phyloP scores from a whole-genome alignment of 2,329 filamentous ascomycete species.

The Arthrinium phaeospermum region DNA sequence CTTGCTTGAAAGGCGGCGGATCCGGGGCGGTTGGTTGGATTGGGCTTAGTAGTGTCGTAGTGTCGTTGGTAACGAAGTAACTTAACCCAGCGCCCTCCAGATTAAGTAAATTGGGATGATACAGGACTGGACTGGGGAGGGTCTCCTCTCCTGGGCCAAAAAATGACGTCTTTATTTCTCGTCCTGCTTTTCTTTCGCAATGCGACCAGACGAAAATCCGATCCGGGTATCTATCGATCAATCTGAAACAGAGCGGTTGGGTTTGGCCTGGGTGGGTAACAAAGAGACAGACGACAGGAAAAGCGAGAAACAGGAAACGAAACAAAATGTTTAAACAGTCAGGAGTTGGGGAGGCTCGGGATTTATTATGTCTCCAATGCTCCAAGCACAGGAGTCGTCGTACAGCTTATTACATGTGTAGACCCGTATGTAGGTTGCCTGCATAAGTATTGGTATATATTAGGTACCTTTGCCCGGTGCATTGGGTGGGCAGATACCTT shows the following conservation, averaged over 20 bases:
- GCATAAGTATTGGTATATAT: not conserved
- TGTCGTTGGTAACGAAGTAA: not conserved
- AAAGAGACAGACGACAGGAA: not conserved
- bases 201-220: slow-evolving; percentile 1
- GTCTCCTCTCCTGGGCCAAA: not conserved
- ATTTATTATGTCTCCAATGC: not conserved
- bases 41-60: slow-evolving; percentile 7
- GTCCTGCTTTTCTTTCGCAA: not conserved
- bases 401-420: not conserved
- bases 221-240: slow-evolving; percentile 4
- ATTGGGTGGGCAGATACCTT: not conserved
- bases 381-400: not conserved
- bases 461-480: not conserved
- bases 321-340: not conserved
- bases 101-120: slow-evolving; percentile 13
- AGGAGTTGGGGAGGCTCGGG: not conserved
- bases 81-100: not conserved
- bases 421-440: not conserved
- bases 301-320: not conserved
- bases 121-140: not conserved
- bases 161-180: slow-evolving; percentile 12
- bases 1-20: slow-evolving; percentile 12
- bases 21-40: slow-evolving; percentile 6
- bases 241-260: not conserved
- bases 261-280: not conserved